phyloP scores from a whole-genome alignment of 78 protist genomes.

The Mastigamoeba balamuthi region DNA sequence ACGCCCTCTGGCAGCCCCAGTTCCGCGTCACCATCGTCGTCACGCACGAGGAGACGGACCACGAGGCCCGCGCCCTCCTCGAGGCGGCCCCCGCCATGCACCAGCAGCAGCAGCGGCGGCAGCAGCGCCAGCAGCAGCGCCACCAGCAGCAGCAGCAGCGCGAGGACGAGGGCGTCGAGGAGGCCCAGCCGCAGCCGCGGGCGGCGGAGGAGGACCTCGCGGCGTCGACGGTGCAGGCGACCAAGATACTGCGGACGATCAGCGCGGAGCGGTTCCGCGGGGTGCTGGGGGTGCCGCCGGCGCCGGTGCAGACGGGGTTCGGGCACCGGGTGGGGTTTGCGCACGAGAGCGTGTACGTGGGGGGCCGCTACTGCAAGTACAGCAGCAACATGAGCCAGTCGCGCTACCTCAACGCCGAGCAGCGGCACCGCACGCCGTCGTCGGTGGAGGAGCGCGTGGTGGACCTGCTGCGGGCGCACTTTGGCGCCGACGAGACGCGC shows the following conservation, averaged over 20 bases:
- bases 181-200: too few species aligned
- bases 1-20: neutral
- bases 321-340: neutral
- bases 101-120: too few species aligned
- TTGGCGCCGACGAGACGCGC: too few species aligned
- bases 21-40: too few species aligned
- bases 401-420: neutral
- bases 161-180: too few species aligned
- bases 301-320: neutral
- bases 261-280: neutral
- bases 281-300: slow-evolving; percentile 2
- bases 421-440: neutral
- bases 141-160: too few species aligned
- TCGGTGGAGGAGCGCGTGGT: neutral
- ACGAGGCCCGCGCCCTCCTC: neutral
- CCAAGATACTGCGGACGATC: neutral
- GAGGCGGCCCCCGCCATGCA: neutral
- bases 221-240: too few species aligned
- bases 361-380: slow-evolving; percentile 26
- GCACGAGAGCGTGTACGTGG: slow-evolving; percentile 9
- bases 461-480: too few species aligned
- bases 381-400: slow-evolving; percentile 17
- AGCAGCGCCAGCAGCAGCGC: too few species aligned
- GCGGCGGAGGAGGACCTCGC: too few species aligned
- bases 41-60: neutral